Evolutionary conservation across 176 grass and related monocot genomes (phyloP), one percentile per base, ranked within the genome.

Genomic region (Avena eriantha): DNA sequence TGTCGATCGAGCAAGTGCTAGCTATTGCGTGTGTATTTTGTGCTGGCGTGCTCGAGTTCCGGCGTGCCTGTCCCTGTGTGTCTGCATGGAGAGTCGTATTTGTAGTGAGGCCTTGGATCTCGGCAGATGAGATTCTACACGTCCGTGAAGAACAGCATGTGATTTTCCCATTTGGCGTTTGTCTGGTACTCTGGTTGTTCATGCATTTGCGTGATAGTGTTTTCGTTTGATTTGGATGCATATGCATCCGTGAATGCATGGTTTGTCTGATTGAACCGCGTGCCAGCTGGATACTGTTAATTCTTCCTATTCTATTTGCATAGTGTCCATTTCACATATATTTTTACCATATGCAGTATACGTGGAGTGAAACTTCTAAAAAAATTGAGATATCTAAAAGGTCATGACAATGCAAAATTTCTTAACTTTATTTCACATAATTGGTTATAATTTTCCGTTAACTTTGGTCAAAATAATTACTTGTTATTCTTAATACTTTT

Each of bases 211-310:
- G 10, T 74, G 22, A 24, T 74, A 48, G 45, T 74, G 2, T 49
- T 74, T 50, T 16, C 70, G 39, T 46, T 73, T 12, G 22, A 31
- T 51, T 76, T 76, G 73, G 47, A 76, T 51, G 7, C 9, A 15
- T 24, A 51, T 51, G 24, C 47, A 76, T 8, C 73, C 73, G 73
- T 76, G 47, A 76, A 9, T 76, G 73, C 71, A 50, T 74, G 71
- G 13, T 17, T 17, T 50, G 47, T 76, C 71, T 74, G 7, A 15
- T 18, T 76, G 47, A 76, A 76, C 22, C 3, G 47, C 70, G 23
- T 50, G 15, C 1, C 33, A 66, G 26, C 63, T 75, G 72, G 39
- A 41, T 41, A 29, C 29, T 29, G 2, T 29, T 29, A 29, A 29
- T 29, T 29, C 29, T 29, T 29, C 29, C 29, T 29, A 29, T 29